Evolutionary conservation across 371 early-diverging fungal genomes (phyloP).

Genomic region (Dichotomocladium elegans): DNA sequence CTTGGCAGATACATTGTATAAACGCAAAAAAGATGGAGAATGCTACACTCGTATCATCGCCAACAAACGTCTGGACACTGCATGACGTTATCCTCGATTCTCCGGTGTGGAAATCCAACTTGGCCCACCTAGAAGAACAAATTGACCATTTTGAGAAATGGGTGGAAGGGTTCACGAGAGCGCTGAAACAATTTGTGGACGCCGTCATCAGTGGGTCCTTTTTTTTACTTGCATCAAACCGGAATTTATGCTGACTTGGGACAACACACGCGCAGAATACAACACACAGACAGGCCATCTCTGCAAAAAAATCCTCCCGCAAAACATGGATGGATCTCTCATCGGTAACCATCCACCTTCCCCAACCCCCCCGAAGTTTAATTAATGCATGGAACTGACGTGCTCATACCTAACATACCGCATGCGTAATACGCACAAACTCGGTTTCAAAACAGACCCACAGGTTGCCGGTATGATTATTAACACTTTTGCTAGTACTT

Average conservation of each 20-base stretch:
- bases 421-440: no score
- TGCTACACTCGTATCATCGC: constrained; percentile 21
- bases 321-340: constrained; percentile 27
- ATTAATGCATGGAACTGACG: neutral
- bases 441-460: constrained; percentile 20
- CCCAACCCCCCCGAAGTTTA: no score
- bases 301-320: constrained; percentile 27
- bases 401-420: no score
- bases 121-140: constrained; percentile 64
- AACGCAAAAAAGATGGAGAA: no score
- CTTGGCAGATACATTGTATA: no score
- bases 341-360: constrained; percentile 36
- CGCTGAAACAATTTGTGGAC: constrained; percentile 39
- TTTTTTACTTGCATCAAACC: no score
- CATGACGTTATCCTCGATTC: constrained; percentile 59
- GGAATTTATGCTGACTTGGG: no score
- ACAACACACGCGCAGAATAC: constrained; percentile 24
- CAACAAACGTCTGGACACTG: constrained; percentile 31
- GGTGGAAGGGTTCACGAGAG: constrained; percentile 49
- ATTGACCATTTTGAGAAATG: constrained; percentile 64
- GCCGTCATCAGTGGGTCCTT: constrained; percentile 41
- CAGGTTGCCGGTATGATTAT: constrained; percentile 34
- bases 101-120: constrained; percentile 62
- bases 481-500: constrained; percentile 35
- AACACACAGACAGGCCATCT: constrained; percentile 30